These are phyloP conservation scores for Stellera chamaejasme DNA, from an alignment of 345 rosid species.

Conservation along the genomic window DNA sequence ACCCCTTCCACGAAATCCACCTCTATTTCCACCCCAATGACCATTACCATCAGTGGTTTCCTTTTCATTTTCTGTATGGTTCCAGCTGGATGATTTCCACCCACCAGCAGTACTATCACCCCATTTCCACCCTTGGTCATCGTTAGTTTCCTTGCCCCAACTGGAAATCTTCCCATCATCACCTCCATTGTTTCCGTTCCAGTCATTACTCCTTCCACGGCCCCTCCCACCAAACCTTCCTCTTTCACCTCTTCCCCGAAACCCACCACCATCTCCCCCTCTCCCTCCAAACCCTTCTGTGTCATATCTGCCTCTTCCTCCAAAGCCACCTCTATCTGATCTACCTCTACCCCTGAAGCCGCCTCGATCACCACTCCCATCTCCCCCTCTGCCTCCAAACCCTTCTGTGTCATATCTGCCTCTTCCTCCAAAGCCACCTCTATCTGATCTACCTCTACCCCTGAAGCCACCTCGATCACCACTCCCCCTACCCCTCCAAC, in stretches of 20 bases:
- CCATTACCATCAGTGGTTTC: constrained; percentile 9
- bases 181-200: no score
- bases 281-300: constrained; percentile 25
- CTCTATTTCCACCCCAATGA: constrained; percentile 14
- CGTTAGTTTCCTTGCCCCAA: no score
- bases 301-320: constrained; percentile 26
- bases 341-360: constrained; percentile 26
- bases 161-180: no score
- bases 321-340: constrained; percentile 20
- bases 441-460: constrained; percentile 21
- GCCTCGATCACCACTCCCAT: constrained; percentile 23
- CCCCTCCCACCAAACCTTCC: constrained; percentile 21
- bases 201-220: no score
- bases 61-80: background rate
- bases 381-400: constrained; percentile 17
- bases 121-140: constrained; percentile 7
- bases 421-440: constrained; percentile 29
- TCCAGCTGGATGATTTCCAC: constrained; percentile 15
- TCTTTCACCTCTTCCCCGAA: constrained; percentile 21
- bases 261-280: constrained; percentile 20
- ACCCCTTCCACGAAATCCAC: constrained; percentile 34
- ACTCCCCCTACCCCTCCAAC: constrained; percentile 18
- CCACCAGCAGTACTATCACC: constrained; percentile 16
- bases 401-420: constrained; percentile 27
- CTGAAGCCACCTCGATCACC: constrained; percentile 22